phyloP scores from a whole-genome alignment of 2,329 filamentous ascomycete species.

The Arthrobotrys musiformis region DNA sequence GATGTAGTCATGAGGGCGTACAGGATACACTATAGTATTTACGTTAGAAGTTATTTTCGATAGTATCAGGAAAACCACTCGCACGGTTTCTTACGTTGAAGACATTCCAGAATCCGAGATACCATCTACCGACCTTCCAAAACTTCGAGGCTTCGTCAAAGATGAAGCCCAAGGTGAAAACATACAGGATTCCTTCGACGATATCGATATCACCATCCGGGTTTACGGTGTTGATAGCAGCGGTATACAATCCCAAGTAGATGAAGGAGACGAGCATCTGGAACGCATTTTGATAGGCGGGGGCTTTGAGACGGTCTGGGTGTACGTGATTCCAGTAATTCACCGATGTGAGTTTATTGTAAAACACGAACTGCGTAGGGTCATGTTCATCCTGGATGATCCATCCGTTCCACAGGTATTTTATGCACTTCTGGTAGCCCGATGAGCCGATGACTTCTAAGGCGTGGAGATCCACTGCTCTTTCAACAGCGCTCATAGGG shows the following conservation, averaged over 20 bases:
- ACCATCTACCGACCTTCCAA: slow-evolving; percentile 91
- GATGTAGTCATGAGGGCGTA: slow-evolving; percentile 83
- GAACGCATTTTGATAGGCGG: slow-evolving; percentile 89
- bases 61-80: neutral
- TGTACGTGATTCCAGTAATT: slow-evolving; percentile 85
- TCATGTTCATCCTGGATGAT: slow-evolving; percentile 94
- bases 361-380: slow-evolving; percentile 87
- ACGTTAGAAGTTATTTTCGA: neutral
- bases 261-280: slow-evolving; percentile 86
- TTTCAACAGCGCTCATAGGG: slow-evolving; percentile 87
- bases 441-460: slow-evolving; percentile 87
- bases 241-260: slow-evolving; percentile 86
- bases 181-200: slow-evolving; percentile 84
- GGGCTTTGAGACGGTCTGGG: slow-evolving; percentile 78
- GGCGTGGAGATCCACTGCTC: slow-evolving; percentile 91
- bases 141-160: slow-evolving; percentile 88
- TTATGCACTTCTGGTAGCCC: slow-evolving; percentile 89
- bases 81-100: slow-evolving; percentile 75
- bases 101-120: slow-evolving; percentile 95
- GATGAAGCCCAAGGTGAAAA: slow-evolving; percentile 91
- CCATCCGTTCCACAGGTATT: slow-evolving; percentile 94
- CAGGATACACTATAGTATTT: slow-evolving; percentile 67
- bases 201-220: slow-evolving; percentile 81
- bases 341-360: slow-evolving; percentile 81
- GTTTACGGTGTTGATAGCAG: slow-evolving; percentile 94